These are phyloP conservation scores for Paralagenidium karlingii DNA, from an alignment of 352 stramenopile genomes.

Conservation along the genomic window DNA sequence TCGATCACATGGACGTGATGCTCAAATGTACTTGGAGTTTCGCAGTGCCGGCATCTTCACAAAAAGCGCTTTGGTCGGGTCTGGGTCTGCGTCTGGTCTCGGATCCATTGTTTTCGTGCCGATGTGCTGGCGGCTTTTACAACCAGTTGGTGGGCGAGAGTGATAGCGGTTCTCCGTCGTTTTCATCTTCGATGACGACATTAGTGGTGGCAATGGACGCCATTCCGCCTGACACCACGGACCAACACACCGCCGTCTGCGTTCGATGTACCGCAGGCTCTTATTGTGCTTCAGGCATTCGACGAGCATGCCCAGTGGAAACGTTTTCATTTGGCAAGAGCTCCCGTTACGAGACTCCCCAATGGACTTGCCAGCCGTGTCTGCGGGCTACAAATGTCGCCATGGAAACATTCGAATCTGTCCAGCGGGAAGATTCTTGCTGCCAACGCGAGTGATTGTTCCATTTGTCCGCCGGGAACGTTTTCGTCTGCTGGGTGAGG, in stretches of 20 bases:
- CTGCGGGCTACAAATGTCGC: conserved; percentile 34
- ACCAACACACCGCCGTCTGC: conserved; percentile 18
- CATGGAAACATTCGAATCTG: conserved; percentile 37
- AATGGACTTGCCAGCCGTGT: conserved; percentile 23
- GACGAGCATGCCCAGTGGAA: conserved; percentile 21
- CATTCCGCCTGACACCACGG: too few species aligned
- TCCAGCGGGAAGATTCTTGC: conserved; percentile 27
- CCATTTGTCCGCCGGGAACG: conserved; percentile 40
- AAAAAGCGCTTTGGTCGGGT: conserved; percentile 15
- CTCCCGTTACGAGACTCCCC: conserved; percentile 23
- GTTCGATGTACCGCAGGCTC: conserved; percentile 40
- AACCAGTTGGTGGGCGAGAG: conserved; percentile 10
- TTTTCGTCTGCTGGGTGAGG: not conserved
- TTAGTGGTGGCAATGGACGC: too few species aligned
- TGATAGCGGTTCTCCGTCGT: not conserved
- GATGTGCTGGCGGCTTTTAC: conserved; percentile 48
- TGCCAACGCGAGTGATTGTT: conserved; percentile 23
- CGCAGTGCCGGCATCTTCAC: conserved; percentile 23
- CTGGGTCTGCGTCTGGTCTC: conserved; percentile 45
- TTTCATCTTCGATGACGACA: too few species aligned
- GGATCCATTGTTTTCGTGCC: conserved; percentile 32
- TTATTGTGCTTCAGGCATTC: conserved; percentile 43
- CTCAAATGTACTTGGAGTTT: conserved; percentile 44
- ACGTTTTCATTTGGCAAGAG: conserved; percentile 51
- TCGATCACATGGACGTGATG: conserved; percentile 14